Percentiles rank a stretch among this genome's conserved stretches.
phyloP scores from a whole-genome alignment of 352 stramenopile species.

The Thalassiosira exigua region DNA sequence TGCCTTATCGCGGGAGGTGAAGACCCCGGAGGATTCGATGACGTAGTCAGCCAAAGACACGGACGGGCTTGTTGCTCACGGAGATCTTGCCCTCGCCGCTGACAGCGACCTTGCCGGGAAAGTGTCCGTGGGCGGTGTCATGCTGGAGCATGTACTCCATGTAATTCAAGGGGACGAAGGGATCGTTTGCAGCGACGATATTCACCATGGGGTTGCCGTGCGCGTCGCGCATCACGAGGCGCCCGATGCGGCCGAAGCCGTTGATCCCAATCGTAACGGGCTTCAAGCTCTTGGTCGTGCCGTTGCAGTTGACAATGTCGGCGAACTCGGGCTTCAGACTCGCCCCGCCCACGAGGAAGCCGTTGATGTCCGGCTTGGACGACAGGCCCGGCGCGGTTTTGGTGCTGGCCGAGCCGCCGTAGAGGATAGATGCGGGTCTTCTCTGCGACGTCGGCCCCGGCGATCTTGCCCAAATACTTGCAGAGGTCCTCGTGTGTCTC shows the following conservation, averaged over 20 bases:
- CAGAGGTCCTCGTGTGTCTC: slow-evolving; percentile 88
- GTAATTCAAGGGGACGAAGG: slow-evolving; percentile 81
- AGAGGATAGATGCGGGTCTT: slow-evolving; percentile 93
- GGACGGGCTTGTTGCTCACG: slow-evolving; percentile 44
- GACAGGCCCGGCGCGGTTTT: slow-evolving; percentile 93
- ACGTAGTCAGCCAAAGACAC: slow-evolving; percentile 89
- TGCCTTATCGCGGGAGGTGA: slow-evolving; percentile 93
- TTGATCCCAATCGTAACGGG: slow-evolving; percentile 88
- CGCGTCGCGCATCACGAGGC: slow-evolving; percentile 94
- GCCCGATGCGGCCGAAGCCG: slow-evolving; percentile 97
- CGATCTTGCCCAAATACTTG: slow-evolving; percentile 81
- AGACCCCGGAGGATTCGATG: slow-evolving; percentile 95
- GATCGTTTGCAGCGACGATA: slow-evolving; percentile 85
- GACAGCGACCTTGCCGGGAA: slow-evolving; percentile 88
- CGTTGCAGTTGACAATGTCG: slow-evolving; percentile 85
- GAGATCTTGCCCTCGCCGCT: slow-evolving; percentile 89
- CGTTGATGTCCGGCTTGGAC: slow-evolving; percentile 96
- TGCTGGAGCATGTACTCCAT: slow-evolving; percentile 95
- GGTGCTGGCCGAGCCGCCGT: slow-evolving; percentile 94
- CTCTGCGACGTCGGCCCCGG: slow-evolving; percentile 87
- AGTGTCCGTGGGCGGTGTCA: slow-evolving; percentile 94
- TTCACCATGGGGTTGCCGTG: slow-evolving; percentile 79
- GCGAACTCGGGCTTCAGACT: slow-evolving; percentile 87
- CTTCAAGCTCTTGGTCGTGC: slow-evolving; percentile 61
- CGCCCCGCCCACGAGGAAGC: slow-evolving; percentile 97